A percentile compares a stretch with the other conserved stretches of the same genome.
Conservation (phyloP, 163 green algal species). For the Scenedesmus sp. region DNA sequence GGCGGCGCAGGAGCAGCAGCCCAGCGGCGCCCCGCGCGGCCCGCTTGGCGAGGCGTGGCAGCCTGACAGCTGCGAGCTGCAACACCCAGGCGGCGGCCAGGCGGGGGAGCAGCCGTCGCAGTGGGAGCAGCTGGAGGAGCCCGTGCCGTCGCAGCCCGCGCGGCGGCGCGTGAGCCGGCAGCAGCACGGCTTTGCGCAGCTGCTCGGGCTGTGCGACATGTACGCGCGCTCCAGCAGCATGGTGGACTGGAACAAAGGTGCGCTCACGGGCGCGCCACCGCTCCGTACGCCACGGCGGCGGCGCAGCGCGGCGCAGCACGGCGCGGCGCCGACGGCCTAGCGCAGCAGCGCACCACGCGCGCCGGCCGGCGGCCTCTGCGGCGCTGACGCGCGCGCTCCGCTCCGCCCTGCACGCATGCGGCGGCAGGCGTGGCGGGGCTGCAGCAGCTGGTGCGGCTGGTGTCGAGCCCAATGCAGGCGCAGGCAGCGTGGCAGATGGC, state of each 20-base stretch:
- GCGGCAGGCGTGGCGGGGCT: constrained; percentile 13
- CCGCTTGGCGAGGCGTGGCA: background rate
- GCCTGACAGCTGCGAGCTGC: background rate
- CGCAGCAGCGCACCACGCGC: too few species aligned
- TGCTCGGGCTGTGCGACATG: background rate
- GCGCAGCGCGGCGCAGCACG: too few species aligned
- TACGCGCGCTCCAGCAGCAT: background rate
- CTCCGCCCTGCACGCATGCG: too few species aligned
- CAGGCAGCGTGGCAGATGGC: constrained; percentile 30
- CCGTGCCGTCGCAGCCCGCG: background rate
- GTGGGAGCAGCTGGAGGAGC: background rate
- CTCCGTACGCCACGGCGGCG: too few species aligned
- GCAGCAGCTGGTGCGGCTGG: background rate
- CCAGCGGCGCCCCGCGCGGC: background rate
- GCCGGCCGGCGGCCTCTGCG: too few species aligned
- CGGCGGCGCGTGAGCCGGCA: background rate
- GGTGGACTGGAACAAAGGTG: constrained; percentile 27
- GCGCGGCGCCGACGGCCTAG: too few species aligned
- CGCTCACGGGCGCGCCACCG: too few species aligned
- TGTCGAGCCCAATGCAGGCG: constrained; percentile 23
- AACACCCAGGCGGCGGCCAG: background rate
- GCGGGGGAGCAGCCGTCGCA: background rate
- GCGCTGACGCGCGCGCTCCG: too few species aligned
- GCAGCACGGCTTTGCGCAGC: background rate
- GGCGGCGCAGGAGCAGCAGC: too few species aligned